Evolutionary conservation across 2,329 filamentous ascomycete species (phyloP).

Genomic region (Phialophora macrospora): DNA sequence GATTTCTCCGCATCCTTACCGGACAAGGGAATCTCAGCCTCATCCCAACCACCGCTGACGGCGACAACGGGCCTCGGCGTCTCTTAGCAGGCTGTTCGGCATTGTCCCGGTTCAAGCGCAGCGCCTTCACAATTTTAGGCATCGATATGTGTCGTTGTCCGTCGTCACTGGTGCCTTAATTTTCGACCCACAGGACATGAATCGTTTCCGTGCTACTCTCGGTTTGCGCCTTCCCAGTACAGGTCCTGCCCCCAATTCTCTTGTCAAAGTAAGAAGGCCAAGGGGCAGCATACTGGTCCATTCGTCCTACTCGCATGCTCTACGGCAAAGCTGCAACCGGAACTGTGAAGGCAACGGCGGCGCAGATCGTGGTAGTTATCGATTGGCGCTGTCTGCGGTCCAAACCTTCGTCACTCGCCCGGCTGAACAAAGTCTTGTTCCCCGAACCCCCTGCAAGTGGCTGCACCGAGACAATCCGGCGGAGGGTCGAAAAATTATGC

Average conservation of each 20-base stretch:
- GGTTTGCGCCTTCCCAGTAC: neutral
- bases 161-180: neutral
- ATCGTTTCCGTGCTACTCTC: neutral
- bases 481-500: conserved; percentile 17
- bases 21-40: conserved; percentile 16
- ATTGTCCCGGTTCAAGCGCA: neutral
- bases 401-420: conserved; percentile 5
- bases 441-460: conserved; percentile 10
- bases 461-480: conserved; percentile 10
- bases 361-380: conserved; percentile 7
- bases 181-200: neutral
- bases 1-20: conserved; percentile 17
- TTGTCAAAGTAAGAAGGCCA: neutral
- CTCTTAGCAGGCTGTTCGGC: neutral
- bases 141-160: neutral
- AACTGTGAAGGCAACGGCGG: neutral
- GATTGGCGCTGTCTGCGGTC: conserved; percentile 8
- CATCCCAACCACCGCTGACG: conserved; percentile 17
- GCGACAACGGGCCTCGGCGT: neutral
- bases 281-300: neutral
- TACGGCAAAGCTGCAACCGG: neutral
- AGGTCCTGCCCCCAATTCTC: neutral
- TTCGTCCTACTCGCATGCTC: neutral
- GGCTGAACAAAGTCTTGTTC: neutral
- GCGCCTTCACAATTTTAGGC: neutral